Evolutionary conservation across 2,329 filamentous ascomycete genomes (phyloP).

Genomic region (Furcasterigmium sp.): DNA sequence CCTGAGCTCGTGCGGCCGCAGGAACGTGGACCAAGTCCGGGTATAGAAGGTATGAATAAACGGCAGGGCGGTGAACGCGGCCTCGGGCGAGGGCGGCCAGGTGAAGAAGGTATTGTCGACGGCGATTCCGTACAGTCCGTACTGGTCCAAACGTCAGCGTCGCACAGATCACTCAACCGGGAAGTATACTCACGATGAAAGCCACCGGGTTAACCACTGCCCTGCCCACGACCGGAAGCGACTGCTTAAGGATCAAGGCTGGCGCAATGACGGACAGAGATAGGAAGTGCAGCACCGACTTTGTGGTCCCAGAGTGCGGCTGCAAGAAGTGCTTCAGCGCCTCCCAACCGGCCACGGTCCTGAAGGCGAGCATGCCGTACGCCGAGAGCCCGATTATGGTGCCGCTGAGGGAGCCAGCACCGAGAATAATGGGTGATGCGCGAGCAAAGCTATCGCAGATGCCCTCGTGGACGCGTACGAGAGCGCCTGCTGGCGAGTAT

Average conservation of each 20-base stretch:
- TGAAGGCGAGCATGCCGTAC: constrained; percentile 47
- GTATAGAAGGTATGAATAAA: constrained; percentile 39
- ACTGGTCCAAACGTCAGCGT: constrained; percentile 26
- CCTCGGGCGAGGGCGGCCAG: constrained; percentile 50
- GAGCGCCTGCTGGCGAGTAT: constrained; percentile 65
- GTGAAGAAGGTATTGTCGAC: constrained; percentile 37
- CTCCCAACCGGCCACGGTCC: constrained; percentile 46
- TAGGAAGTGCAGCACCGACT: constrained; percentile 12
- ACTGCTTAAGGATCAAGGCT: constrained; percentile 35
- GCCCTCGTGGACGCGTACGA: constrained; percentile 62
- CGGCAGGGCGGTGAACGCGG: constrained; percentile 45
- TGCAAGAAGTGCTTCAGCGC: constrained; percentile 15
- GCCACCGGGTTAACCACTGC: background rate
- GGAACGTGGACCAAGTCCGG: constrained; percentile 38
- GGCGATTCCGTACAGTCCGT: constrained; percentile 38
- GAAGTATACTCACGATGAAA: background rate
- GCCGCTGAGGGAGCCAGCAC: constrained; percentile 40
- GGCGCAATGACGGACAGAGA: constrained; percentile 41
- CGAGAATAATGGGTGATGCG: constrained; percentile 57
- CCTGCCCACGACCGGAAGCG: constrained; percentile 34
- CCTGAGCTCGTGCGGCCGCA: constrained; percentile 39
- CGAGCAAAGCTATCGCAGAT: constrained; percentile 51
- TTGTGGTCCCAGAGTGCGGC: constrained; percentile 3
- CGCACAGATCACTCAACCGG: constrained; percentile 2
- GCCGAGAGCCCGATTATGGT: constrained; percentile 45